Percentiles rank a stretch among this genome's conserved stretches.
These are phyloP conservation scores for Annulohypoxylon truncatum DNA, from an alignment of 2,329 filamentous ascomycete genomes.

Conservation along the genomic window DNA sequence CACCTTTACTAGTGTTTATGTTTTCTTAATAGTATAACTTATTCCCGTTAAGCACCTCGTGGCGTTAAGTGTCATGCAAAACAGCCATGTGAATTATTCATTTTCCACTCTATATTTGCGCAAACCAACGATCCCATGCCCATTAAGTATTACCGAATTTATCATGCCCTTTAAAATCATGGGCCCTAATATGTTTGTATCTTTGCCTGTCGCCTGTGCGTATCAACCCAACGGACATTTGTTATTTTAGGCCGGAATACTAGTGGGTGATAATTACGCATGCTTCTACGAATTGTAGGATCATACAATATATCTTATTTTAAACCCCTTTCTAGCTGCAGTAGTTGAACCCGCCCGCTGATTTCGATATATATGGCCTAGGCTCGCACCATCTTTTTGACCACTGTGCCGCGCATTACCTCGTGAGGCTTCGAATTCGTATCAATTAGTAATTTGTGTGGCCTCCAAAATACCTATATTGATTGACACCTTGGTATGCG, in stretches of 20 bases:
- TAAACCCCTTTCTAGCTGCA: slow-evolving; percentile 13
- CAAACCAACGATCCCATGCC: neutral
- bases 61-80: slow-evolving; percentile 5
- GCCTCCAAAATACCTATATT: no score
- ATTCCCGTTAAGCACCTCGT: slow-evolving; percentile 13
- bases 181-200: neutral
- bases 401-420: neutral
- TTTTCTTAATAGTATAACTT: slow-evolving; percentile 6
- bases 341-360: neutral
- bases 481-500: neutral
- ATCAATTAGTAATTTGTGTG: no score
- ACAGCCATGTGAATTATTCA: slow-evolving; percentile 4
- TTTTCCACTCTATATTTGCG: neutral
- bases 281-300: slow-evolving; percentile 1
- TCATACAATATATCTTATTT: neutral
- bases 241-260: slow-evolving; percentile 3
- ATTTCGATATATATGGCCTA: neutral
- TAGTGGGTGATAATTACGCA: slow-evolving; percentile 6
- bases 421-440: neutral
- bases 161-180: neutral
- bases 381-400: neutral
- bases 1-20: slow-evolving; percentile 4
- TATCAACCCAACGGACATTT: slow-evolving; percentile 3
- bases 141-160: neutral
- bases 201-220: neutral